Evolutionary conservation across 2,329 filamentous ascomycete species (phyloP).

Genomic region (Paradendryphiella salina): DNA sequence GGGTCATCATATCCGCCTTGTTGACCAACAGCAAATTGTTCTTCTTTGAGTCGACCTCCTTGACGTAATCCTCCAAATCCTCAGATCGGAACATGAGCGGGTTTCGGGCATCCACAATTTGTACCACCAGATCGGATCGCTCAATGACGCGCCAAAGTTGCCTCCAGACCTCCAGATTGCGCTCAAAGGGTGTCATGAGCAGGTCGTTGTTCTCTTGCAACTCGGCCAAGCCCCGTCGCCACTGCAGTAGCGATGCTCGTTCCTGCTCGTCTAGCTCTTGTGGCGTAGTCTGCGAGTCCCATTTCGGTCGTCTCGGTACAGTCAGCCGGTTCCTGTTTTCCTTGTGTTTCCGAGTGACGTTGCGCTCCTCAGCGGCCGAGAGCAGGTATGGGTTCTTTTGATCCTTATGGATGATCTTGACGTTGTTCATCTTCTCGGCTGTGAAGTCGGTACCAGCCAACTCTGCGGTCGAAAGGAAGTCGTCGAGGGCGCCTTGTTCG

Average conservation of each 20-base stretch:
- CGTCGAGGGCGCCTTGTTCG: constrained; percentile 93
- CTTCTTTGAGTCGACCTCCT: constrained; percentile 85
- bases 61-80: constrained; percentile 91
- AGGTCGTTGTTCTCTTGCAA: constrained; percentile 92
- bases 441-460: constrained; percentile 98
- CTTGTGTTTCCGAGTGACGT: constrained; percentile 77
- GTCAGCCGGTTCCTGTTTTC: constrained; percentile 78
- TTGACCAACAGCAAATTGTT: constrained; percentile 92
- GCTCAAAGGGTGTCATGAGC: constrained; percentile 96
- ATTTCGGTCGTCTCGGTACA: constrained; percentile 84
- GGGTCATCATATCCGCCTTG: constrained; percentile 99
- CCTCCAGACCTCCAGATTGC: constrained; percentile 96
- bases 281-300: constrained; percentile 83
- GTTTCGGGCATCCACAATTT: constrained; percentile 97
- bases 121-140: constrained; percentile 89
- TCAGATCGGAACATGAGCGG: constrained; percentile 92
- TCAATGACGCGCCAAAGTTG: constrained; percentile 98
- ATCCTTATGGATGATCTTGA: constrained; percentile 97
- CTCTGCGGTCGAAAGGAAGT: constrained; percentile 94
- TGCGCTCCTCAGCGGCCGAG: constrained; percentile 79
- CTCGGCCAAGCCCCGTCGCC: constrained; percentile 88
- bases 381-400: constrained; percentile 95
- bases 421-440: constrained; percentile 97
- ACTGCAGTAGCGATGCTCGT: constrained; percentile 78
- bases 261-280: constrained; percentile 79